Evolutionary conservation across 2,329 filamentous ascomycete genomes (phyloP), one percentile per base, ranked within the genome.

Genomic region (Cordyceps farinosa): DNA sequence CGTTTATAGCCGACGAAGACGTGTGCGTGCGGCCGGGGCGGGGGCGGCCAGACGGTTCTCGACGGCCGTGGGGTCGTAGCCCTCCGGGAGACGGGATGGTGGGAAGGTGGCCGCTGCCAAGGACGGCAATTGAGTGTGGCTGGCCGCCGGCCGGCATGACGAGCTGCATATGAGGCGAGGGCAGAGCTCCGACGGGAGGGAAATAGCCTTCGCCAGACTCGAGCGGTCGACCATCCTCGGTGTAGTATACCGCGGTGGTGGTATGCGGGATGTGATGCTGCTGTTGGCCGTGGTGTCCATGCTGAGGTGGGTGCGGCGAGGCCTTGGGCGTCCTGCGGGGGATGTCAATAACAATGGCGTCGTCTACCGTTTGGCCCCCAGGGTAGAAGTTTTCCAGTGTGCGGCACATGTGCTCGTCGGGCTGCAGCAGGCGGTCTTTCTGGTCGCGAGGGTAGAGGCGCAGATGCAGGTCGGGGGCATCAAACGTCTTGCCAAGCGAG

Each of bases 321-420:
- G 90, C 87, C 68, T 89, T 90, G 1, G 93, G 92, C 0, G 91
- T 93, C 65, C 89, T 85, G 61, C 87, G 86, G 17, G 92, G 91
- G 27, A 96, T 87, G 70, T 98, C 93, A 71, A 99, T 97, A 67
- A 97, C 73, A 65, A 99, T 82, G 8, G 95, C 95, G 72, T 99
- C 95, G 61, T 93, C 89, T 52, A 97, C 88, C 0, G 82, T 86
- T 77, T 98, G 95, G 8, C 94, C 94, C 51, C 90, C 90, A 2
- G 94, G 91, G 72, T 87, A 99, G 75, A 91, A 92, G 22, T 85
- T 80, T 71, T 97, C 93, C 55, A 99, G 79, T 1, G 90, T 90
- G 62, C 87, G 82, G 58, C 84, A 83, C 76, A 98, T 90, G 29
- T 87, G 84, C 76, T 98, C 95, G 71, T 99, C 95, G 1, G 95